Base-by-base conservation (phyloP, 2,329 filamentous ascomycete species). In the Penicillium olsonii region DNA sequence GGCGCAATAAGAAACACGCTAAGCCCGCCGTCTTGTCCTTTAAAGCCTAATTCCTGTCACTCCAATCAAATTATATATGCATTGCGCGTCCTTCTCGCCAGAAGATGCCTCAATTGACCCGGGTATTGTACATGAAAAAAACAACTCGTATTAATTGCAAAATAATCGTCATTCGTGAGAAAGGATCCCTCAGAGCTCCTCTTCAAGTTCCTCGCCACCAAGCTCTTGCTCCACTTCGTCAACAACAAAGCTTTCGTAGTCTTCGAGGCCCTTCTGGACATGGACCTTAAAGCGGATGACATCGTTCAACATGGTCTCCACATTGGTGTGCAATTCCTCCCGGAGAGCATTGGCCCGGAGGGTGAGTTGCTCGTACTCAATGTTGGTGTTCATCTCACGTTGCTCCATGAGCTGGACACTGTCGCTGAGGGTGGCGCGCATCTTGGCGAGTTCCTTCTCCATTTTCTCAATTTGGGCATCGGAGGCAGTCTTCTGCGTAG, bases 221-320 rank as follows among this genome's bases (percentile, higher is more conserved):
- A 91, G 75, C 72, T 92, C 88, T 66, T 86, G 84, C 75, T 95
- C 90, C n/a, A 96, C 85, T 74, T 97, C 92, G 58, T 95, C 89
- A 2, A 89, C 87, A 6, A 96, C 90, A 67, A 96, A 96, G 48
- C 86, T 85, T 73, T 99, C 94, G 69, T 96, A 97, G 65, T 94
- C 90, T 68, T 96, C 92, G 45, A 99, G 77, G 51, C 85, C 87
- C 75, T 91, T 92, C 71, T 99, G 94, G 43, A 99, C 80, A 66
- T 97, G 92, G 57, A 99, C 89, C 76, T 99, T 99, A 83, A 99
- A 97, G 66, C 95, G 92, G 76, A 97, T 95, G 54, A 96, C 88
- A 67, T 97, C 92, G 74, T 96, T 95, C 52, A 99, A 77, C 83
- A 97, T 95, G 62, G 86, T 87, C 75, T 96, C 94, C 63, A 96